phyloP scores from a whole-genome alignment of 2,329 filamentous ascomycete species.

The Trichoderma semiorbis region DNA sequence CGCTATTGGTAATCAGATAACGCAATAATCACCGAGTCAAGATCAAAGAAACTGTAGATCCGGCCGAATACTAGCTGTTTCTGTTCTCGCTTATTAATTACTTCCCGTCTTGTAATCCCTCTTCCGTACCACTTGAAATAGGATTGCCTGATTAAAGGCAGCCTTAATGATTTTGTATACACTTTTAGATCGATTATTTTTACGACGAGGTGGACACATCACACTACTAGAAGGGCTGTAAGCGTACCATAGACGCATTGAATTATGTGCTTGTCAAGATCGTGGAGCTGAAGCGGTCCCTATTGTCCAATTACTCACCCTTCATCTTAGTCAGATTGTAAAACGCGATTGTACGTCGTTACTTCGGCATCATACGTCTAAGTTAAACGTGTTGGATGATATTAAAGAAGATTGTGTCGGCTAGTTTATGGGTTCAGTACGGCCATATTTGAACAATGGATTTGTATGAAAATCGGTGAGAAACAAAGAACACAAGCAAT shows the following conservation, averaged over 20 bases:
- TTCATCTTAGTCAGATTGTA: neutral
- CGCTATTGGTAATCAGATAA: neutral
- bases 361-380: neutral
- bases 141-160: neutral
- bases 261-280: neutral
- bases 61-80: neutral
- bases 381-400: neutral
- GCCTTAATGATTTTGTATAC: neutral
- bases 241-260: too few species aligned
- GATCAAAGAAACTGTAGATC: neutral
- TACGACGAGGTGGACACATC: neutral
- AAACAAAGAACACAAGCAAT: neutral
- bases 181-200: neutral
- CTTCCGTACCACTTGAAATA: neutral
- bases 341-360: neutral
- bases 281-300: neutral
- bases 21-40: neutral
- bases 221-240: too few species aligned
- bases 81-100: neutral
- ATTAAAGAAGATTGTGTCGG: neutral
- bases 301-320: neutral
- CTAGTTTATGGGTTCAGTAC: neutral
- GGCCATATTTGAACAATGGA: neutral
- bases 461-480: neutral
- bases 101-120: neutral